phyloP scores from a whole-genome alignment of 164 flowering plant species.

The Liriodendron chinense region DNA sequence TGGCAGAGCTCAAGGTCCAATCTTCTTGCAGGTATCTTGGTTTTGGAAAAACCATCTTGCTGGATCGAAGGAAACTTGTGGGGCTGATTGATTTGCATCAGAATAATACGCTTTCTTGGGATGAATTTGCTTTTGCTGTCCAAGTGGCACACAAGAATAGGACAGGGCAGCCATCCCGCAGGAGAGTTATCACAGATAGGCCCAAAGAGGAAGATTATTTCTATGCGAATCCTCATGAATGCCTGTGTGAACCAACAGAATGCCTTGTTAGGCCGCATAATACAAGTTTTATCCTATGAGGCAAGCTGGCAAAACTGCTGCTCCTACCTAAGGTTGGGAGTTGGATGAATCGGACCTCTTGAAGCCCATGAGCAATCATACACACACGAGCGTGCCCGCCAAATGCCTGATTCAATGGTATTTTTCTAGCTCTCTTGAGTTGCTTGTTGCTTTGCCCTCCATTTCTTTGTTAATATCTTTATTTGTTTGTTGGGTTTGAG shows the following conservation, averaged over 20 bases:
- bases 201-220: slow-evolving; percentile 99
- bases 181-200: slow-evolving; percentile 61
- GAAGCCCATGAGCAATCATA: not conserved
- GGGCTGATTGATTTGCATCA: slow-evolving; percentile 71
- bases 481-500: not conserved
- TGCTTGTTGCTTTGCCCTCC: not conserved
- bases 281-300: slow-evolving; percentile 7
- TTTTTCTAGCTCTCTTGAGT: not conserved
- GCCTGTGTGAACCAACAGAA: slow-evolving; percentile 54
- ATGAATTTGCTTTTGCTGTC: slow-evolving; percentile 60
- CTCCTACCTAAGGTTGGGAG: not conserved
- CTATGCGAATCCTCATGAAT: slow-evolving; percentile 93
- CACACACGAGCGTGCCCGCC: not conserved
- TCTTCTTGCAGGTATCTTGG: slow-evolving; percentile 78
- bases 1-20: not conserved
- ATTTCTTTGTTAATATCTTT: not conserved
- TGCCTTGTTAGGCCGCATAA: slow-evolving; percentile 32
- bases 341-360: not conserved
- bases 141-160: slow-evolving; percentile 47
- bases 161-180: slow-evolving; percentile 59
- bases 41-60: slow-evolving; percentile 56
- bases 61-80: slow-evolving; percentile 70
- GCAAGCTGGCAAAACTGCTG: not conserved
- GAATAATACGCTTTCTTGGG: slow-evolving; percentile 71
- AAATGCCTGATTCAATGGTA: not conserved